Evolutionary conservation across 2,329 filamentous ascomycete genomes (phyloP).

Genomic region (Magnaporthiopsis incrustans): DNA sequence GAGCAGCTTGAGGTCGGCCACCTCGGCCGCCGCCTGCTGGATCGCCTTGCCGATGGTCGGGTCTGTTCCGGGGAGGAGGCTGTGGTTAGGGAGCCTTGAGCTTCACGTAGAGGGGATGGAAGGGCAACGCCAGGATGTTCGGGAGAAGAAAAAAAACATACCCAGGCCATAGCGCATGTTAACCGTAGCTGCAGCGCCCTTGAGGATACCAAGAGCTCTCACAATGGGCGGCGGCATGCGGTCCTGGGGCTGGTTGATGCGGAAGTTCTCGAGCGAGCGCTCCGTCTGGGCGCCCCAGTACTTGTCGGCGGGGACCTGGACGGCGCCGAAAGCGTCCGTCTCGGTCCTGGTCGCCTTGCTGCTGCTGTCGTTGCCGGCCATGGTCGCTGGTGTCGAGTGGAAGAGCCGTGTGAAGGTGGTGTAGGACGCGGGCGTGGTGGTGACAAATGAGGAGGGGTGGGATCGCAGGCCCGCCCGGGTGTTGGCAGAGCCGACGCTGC

Average conservation of each 20-base stretch:
- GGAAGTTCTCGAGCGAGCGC: slow-evolving; percentile 94
- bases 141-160: slow-evolving; percentile 26
- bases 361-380: slow-evolving; percentile 5
- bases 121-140: background rate
- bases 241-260: slow-evolving; percentile 98
- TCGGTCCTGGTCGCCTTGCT: slow-evolving; percentile 60
- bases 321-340: slow-evolving; percentile 95
- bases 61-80: slow-evolving; percentile 44
- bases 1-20: slow-evolving; percentile 84
- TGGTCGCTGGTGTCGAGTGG: slow-evolving; percentile 5
- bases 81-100: background rate
- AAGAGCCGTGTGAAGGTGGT: background rate
- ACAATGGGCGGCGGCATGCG: slow-evolving; percentile 93
- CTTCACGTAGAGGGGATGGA: background rate
- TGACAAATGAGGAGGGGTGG: background rate
- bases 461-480: background rate
- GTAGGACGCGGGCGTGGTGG: background rate
- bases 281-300: slow-evolving; percentile 99
- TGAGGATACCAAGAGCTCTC: slow-evolving; percentile 91
- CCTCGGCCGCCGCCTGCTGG: slow-evolving; percentile 87
- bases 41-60: slow-evolving; percentile 87
- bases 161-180: slow-evolving; percentile 93
- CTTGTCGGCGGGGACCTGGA: slow-evolving; percentile 84
- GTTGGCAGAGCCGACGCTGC: background rate
- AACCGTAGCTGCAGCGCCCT: slow-evolving; percentile 90